Evolutionary conservation across 345 rosid species (phyloP), one percentile per base, ranked within the genome.

Genomic region (Hibiscus syriacus): DNA sequence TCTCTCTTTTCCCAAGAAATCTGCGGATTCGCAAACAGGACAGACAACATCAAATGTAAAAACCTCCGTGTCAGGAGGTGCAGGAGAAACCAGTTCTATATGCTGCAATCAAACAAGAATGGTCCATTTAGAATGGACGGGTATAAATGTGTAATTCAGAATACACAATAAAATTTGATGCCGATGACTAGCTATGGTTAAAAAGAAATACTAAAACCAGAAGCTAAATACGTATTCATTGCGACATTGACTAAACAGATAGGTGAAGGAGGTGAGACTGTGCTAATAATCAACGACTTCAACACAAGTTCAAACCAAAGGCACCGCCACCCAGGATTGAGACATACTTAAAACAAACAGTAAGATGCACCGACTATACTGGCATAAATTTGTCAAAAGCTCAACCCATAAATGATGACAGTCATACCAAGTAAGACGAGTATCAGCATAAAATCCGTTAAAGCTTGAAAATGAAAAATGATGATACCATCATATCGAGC

Each of bases 11-110:
- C 99, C 99, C 76, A 94, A 68, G 90, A 95, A 95, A 80, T 95
- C 99, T 45, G 99, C 99, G 65, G 99, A 95, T 68, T 95, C 99
- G 12, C 99, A 95, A 61, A 95, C 99, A 48, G 99, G 99, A 41
- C 99, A 98, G n/a, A 95, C 99, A 65, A 95, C 92, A 56, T 95
- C 99, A 64, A 89, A 95, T 32, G 79, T 89, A 6, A 90, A 78
- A 67, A 79, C 72, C 66, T 88, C 96, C 0, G 89, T 82, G 52
- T 76, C 83, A 22, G 87, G 67, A 13, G 83, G 77, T 38, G 87
- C 10, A 49, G 98, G 99, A 71, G 99, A 88, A 73, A 92, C 87
- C 79, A 95, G 80, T 79, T 95, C 97, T 66, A 95, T 88, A 79
- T 95, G 99, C 99, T 92, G 84, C 85, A 69, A 53, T 43, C 57